Base-by-base conservation (phyloP, 352 stramenopile genomes). In the Phytophthora nicotianae region DNA sequence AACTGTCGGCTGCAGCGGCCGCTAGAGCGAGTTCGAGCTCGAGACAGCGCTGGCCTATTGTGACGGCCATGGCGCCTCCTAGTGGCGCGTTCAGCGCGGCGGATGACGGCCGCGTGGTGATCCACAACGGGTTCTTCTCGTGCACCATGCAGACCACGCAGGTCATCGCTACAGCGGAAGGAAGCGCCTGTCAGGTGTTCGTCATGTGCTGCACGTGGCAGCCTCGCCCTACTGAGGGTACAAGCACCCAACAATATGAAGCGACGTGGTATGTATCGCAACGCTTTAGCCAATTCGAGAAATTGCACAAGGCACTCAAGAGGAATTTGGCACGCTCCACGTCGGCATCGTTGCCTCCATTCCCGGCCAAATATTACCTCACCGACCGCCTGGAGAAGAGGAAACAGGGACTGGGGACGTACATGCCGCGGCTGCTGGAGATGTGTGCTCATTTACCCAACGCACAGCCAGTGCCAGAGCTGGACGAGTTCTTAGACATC, bases 231-330 rank as follows among this genome's bases (percentile, higher is more conserved):
- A 14, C 17, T 20, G 45, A 61, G n/a, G 37, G 37, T 32, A 13
- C 42, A 24, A 33, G 19, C 8, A 48, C 4, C 23, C 42, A 47
- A 23, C 59, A 61, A 17, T 23, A 20, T 17, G 26, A 64, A 40
- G 56, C 68, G 19, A 77, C 57, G 13, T 80, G 72, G 72, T 77
- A 71, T 38, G 72, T 80, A 19, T 80, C 72, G 19, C 72, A 80
- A 62, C 72, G 72, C 48, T 80, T 80, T 53, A 75, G 68, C 42
- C 67, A 77, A n/a, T 80, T 80, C 43, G 72, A 80, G 53, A 55
- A 42, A 33, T 54, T 80, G 57, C 68, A 80, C 48, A 72, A 75
- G 37, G 50, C 43, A 26, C 41, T 80, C 10, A 74, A 70, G 32
- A 65, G 50, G 51, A 70, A 52, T 16, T 45, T 77, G 16, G 20